Evolutionary conservation across 1,284 basidiomycete species (phyloP).

Genomic region (Cryptococcus maquisensis): DNA sequence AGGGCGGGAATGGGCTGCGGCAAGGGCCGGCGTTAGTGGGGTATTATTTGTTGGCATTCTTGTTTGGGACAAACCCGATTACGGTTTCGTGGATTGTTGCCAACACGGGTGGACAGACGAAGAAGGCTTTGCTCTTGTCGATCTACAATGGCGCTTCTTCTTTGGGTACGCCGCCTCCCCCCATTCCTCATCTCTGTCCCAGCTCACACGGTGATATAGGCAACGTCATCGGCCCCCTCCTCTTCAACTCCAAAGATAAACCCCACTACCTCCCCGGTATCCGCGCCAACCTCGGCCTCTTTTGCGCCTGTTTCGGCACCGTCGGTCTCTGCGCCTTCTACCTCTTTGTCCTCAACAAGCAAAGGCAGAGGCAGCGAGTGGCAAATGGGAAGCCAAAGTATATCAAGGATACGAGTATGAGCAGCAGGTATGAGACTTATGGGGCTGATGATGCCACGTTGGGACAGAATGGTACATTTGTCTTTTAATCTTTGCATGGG

Average conservation of each 20-base stretch:
- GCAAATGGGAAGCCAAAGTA: slow-evolving; percentile 40
- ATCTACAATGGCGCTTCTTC: slow-evolving; percentile 34
- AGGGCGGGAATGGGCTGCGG: slow-evolving; percentile 14
- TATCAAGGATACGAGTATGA: slow-evolving; percentile 44
- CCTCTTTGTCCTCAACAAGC: slow-evolving; percentile 40
- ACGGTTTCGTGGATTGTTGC: slow-evolving; percentile 48
- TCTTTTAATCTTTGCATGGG: neutral
- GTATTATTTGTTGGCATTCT: slow-evolving; percentile 49
- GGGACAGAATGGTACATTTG: slow-evolving; percentile 18
- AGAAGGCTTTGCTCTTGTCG: slow-evolving; percentile 44
- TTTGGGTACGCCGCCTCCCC: slow-evolving; percentile 12
- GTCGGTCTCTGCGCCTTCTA: slow-evolving; percentile 33
- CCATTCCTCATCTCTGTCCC: neutral
- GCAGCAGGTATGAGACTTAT: slow-evolving; percentile 31
- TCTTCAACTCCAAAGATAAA: slow-evolving; percentile 44
- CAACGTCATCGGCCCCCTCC: slow-evolving; percentile 16
- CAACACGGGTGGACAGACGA: slow-evolving; percentile 44
- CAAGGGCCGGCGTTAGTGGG: slow-evolving; percentile 29
- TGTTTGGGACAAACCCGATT: slow-evolving; percentile 48
- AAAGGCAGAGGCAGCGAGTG: slow-evolving; percentile 41
- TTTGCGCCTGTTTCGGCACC: slow-evolving; percentile 33
- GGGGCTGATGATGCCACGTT: slow-evolving; percentile 17
- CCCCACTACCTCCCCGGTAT: slow-evolving; percentile 43
- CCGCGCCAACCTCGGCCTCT: slow-evolving; percentile 39
- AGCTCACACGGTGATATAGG: neutral